A percentile compares a stretch with the other conserved stretches of the same genome.
These are phyloP conservation scores for Apiospora koreana DNA, from an alignment of 2,329 filamentous ascomycete genomes.

Conservation along the genomic window DNA sequence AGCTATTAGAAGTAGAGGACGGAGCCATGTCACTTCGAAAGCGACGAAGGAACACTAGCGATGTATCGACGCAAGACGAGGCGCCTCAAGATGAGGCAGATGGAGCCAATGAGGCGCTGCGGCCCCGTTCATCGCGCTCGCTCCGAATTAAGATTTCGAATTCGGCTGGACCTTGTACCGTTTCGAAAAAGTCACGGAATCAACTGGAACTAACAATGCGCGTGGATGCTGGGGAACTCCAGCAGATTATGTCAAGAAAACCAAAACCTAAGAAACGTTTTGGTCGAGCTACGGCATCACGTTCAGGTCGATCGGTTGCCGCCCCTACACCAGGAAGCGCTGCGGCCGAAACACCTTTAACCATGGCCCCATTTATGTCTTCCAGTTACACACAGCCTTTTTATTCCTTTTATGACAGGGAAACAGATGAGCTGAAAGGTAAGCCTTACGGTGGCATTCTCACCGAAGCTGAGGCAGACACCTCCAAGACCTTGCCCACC, in stretches of 20 bases:
- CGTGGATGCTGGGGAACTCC: slow-evolving; percentile 59
- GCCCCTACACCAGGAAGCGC: slow-evolving; percentile 24
- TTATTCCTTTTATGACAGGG: slow-evolving; percentile 86
- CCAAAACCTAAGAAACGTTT: slow-evolving; percentile 58
- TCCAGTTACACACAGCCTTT: slow-evolving; percentile 74
- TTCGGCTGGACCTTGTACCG: slow-evolving; percentile 39
- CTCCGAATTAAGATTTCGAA: slow-evolving; percentile 54
- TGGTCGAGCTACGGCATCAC: slow-evolving; percentile 34
- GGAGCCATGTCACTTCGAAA: slow-evolving; percentile 56
- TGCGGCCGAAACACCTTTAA: slow-evolving; percentile 38
- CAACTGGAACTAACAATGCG: slow-evolving; percentile 59
- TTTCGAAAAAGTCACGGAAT: slow-evolving; percentile 41
- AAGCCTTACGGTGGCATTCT: slow-evolving; percentile 97
- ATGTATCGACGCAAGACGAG: slow-evolving; percentile 38
- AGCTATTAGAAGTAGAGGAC: slow-evolving; percentile 50
- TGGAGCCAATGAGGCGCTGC: slow-evolving; percentile 32
- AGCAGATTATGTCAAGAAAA: slow-evolving; percentile 58
- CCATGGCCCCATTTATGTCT: slow-evolving; percentile 59
- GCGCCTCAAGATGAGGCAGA: slow-evolving; percentile 36
- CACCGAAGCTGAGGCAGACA: slow-evolving; percentile 86
- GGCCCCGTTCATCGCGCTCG: slow-evolving; percentile 55
- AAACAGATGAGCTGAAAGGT: slow-evolving; percentile 83
- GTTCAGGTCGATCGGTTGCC: slow-evolving; percentile 34
- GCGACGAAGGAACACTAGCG: slow-evolving; percentile 51
- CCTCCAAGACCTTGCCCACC: slow-evolving; percentile 80